Evolutionary conservation across 805 yeast species (phyloP), one percentile per base, ranked within the genome.

Genomic region (Spathaspora girioi): DNA sequence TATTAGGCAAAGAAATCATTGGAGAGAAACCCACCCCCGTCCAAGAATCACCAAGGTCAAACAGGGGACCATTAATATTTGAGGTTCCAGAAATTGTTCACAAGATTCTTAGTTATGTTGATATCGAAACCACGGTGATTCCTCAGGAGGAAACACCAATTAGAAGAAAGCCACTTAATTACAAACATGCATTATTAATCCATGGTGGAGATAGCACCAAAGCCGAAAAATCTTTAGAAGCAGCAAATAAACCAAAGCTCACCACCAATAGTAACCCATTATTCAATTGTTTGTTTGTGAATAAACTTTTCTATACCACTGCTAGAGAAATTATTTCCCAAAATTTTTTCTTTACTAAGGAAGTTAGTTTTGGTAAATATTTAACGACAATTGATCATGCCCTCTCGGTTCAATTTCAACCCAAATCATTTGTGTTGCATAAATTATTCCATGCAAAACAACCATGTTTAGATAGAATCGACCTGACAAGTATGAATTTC

Each of bases 21-120:
- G n/a, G n/a, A n/a, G n/a, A n/a, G 17, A 10, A 11, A 20, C n/a
- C 11, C 15, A 40, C 18, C n/a, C 17, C 43, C 7, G 14, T 6
- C 15, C 40, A 35, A 35, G 15, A 3, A 35, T 15, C 14, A 35
- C 15, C 35, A 5, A 14, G n/a, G n/a, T n/a, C n/a, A 31, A 31
- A 7, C 9, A 14, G 17, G 3, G 40, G 40, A 10, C 44, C 44
- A 8, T 42, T 23, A 23, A 85, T 90, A 8, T 86, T 90, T 60
- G 73, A 76, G 47, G 83, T 86, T 35, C 96, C 97, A 0, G 97
- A 90, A 65, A 84, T 90, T 48, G 71, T 90, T 14, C 66, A 74
- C 54, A 73, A 76, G 50, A 87, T 90, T 11, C 66, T 89, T 19
- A 69, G 72, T 23, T 81, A 73, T 61, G 85, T 86, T n/a, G 90